A percentile compares a stretch with the other conserved stretches of the same genome.
Conservation (phyloP, 2,329 filamentous ascomycete species). For the Colletotrichum trifolii region DNA sequence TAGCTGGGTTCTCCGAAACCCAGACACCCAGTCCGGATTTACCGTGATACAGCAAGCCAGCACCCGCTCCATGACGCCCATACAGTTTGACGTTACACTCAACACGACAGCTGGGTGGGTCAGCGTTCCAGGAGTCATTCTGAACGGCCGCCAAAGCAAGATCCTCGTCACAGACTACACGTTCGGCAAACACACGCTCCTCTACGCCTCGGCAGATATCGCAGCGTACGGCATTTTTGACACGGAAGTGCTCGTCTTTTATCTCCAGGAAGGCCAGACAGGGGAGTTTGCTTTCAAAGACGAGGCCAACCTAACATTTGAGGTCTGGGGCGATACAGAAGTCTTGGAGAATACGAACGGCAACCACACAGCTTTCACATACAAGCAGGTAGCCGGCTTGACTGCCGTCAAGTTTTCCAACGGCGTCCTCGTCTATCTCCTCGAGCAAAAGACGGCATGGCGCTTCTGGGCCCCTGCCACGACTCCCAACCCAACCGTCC, state of each 20-base stretch:
- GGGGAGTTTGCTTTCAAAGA: slow-evolving; percentile 68
- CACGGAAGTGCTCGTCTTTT: slow-evolving; percentile 72
- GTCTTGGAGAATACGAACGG: slow-evolving; percentile 37
- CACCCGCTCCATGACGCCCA: slow-evolving; percentile 55
- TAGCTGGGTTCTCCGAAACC: slow-evolving; percentile 64
- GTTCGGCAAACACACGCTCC: slow-evolving; percentile 66
- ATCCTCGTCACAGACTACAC: slow-evolving; percentile 76
- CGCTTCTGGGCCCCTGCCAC: slow-evolving; percentile 73
- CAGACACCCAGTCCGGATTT: slow-evolving; percentile 60
- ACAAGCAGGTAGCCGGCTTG: slow-evolving; percentile 61
- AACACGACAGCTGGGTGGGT: slow-evolving; percentile 58
- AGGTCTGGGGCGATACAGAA: slow-evolving; percentile 47
- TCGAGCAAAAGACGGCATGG: slow-evolving; percentile 74
- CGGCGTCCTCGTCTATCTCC: slow-evolving; percentile 64
- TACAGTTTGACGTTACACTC: slow-evolving; percentile 58
- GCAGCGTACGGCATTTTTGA: slow-evolving; percentile 70
- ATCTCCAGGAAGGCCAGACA: slow-evolving; percentile 67
- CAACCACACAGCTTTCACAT: slow-evolving; percentile 46
- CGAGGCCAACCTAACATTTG: slow-evolving; percentile 46
- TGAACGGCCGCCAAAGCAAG: slow-evolving; percentile 74
- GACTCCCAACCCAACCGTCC: slow-evolving; percentile 46
- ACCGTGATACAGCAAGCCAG: slow-evolving; percentile 60
- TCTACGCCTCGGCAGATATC: slow-evolving; percentile 78
- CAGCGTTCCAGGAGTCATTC: slow-evolving; percentile 59
- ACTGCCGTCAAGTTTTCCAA: slow-evolving; percentile 62